Base-by-base conservation (phyloP, 345 rosid species). In the Salix udensis region DNA sequence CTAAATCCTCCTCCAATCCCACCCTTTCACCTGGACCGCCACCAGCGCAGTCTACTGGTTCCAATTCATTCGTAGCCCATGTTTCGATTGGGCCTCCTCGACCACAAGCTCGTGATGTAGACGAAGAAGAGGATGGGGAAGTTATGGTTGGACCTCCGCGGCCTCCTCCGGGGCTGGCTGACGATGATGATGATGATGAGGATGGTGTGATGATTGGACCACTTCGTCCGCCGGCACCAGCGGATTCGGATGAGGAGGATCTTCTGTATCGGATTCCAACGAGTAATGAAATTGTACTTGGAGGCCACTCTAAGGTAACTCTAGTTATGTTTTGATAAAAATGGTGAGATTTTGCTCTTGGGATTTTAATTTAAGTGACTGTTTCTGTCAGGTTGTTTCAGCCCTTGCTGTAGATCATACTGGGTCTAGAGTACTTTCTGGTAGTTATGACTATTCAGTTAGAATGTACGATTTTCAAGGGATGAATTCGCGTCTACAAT, bases 391-490 rank as follows among this genome's bases (percentile, higher is more conserved):
- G 99, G 30, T 92, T 71, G 98, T 91, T 82, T 88, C 99, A 58
- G 89, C 92, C 64, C 88, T 96, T 26, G 97, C 97, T 18, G 86
- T 96, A 67, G 98, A 93, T 81, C 95, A 79, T 73, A 78, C 97
- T 24, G 99, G 98, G n/a, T 94, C 99, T 58, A 86, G 98, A 72
- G 97, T 93, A 74, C 97, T 93, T 30, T 90, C 99, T 0, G 98
- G 99, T 21, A 92, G 99, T 84, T 93, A 90, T 79, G 99, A 96
- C 83, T 96, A 96, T 68, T 80, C 92, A 19, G 92, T 93, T 58
- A 87, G 94, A 16, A 93, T 96, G 99, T 93, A 85, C 66, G 99
- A 96, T 67, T 96, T 96, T 78, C 97, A 91, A 96, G 99, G 99
- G 74, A 96, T 96, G 99, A 93, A 89, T 86, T 83, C 97, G 1